These are phyloP conservation scores for Microcyclospora pomicola DNA, from an alignment of 2,329 filamentous ascomycete species.

Conservation along the genomic window DNA sequence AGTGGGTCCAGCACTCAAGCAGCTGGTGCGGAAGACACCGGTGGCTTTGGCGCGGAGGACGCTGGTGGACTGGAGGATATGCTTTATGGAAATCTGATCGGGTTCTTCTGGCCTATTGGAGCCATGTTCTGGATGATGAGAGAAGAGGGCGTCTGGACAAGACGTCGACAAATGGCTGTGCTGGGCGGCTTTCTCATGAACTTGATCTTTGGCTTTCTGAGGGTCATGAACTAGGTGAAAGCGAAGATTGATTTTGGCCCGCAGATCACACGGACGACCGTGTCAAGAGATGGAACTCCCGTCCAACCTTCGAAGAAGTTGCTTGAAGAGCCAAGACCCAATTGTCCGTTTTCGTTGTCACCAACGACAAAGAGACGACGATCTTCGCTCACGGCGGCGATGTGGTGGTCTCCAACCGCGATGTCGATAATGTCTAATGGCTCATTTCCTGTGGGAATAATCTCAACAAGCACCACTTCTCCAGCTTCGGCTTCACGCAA, in stretches of 20 bases:
- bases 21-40: constrained; percentile 26
- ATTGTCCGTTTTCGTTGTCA: constrained; percentile 44
- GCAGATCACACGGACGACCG: constrained; percentile 9
- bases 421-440: constrained; percentile 39
- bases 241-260: constrained; percentile 14
- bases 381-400: constrained; percentile 40
- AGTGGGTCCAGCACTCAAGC: constrained; percentile 18
- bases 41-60: constrained; percentile 39
- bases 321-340: constrained; percentile 28
- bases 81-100: constrained; percentile 75
- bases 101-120: constrained; percentile 89
- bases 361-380: constrained; percentile 43
- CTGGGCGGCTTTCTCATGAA: constrained; percentile 73
- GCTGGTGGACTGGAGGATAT: constrained; percentile 67
- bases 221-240: constrained; percentile 30
- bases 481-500: constrained; percentile 11
- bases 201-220: constrained; percentile 58
- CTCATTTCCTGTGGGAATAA: constrained; percentile 27
- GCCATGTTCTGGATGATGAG: constrained; percentile 73
- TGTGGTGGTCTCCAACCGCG: constrained; percentile 44
- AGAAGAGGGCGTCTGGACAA: constrained; percentile 76
- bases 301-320: constrained; percentile 16
- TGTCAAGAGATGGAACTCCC: constrained; percentile 5
- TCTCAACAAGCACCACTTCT: constrained; percentile 18
- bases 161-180: constrained; percentile 74